Evolutionary conservation across 2,329 filamentous ascomycete species (phyloP), one percentile per base, ranked within the genome.

Genomic region (Stachybotrys echinatus): DNA sequence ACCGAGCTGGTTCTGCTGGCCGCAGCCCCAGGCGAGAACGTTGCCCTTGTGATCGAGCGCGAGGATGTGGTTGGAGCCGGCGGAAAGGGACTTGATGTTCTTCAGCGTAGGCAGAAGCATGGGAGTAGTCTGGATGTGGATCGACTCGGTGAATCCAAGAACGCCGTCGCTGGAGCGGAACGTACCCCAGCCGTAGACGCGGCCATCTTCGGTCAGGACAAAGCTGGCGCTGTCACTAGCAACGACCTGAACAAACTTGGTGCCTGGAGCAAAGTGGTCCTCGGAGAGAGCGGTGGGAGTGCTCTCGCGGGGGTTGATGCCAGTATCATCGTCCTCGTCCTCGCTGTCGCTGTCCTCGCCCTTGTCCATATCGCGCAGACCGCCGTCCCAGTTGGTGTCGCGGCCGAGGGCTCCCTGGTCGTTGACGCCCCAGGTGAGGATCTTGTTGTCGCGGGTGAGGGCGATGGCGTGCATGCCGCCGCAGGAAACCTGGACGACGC

Each of bases 361-460:
- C 27, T 76, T 76, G 37, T 81, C 80, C 52, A 75, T 71, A 48
- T 84, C 80, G 50, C 80, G 75, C 23, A 80, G 67, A 18, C 82
- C 83, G 45, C 85, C 85, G 2, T 85, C 80, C 77, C 84, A 86
- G 12, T 71, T 72, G 3, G 87, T 92, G 62, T 88, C 80, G 62
- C 89, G 79, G 40, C 89, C 89, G 37, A 95, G 77, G 8, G 89
- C 88, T 54, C 87, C 87, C 62, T 91, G 84, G 62, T 95, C 89
- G 64, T 94, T 94, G 58, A 94, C 89, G 48, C 89, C 89, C 89
- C 89, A 95, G 23, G 88, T 91, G 48, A 90, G 72, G 58, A 95
- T 87, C 70, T 84, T 85, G 74, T 91, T 89, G 66, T 92, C 86
- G 57, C 84, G 79, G 46, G 89, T 92, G 48, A 94, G 72, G 3